Evolutionary conservation across 2,329 filamentous ascomycete species (phyloP), one percentile per base, ranked within the genome.

Genomic region (Ophiocordyceps unilateralis): DNA sequence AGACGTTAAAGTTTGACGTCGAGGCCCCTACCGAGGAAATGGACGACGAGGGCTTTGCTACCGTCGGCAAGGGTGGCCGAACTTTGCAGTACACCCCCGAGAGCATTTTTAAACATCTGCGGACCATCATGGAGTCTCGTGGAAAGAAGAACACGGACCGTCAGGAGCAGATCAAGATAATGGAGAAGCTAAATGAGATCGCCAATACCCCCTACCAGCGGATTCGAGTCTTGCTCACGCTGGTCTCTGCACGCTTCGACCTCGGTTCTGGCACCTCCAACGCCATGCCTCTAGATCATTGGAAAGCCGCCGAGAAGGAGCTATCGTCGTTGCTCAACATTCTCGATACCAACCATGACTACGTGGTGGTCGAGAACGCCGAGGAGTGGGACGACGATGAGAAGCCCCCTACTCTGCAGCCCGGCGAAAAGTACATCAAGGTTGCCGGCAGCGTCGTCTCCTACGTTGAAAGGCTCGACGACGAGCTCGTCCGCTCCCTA

Each of bases 301-400:
- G 91, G 93, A 95, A 95, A 70, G 70, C 82, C 34, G 89, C 91
- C 34, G 83, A 94, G 64, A 78, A 81, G 60, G 91, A 98, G 59
- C 79, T 96, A 48, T 74, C 75, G 14, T 72, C 72, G 40, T 74
- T 98, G 24, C 72, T 98, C 36, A 68, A 78, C 47, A 78, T 87
- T 17, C 78, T 98, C 36, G 85, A 93, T 61, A 64, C 73, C 47
- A 85, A 85, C 66, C 71, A 72, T 47, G 78, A 91, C 49, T 83
- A 89, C 58, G 71, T 96, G 42, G 85, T 98, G 40, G 71, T 91
- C 21, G 91, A 98, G 66, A 80, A 76, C 51, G 91, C 86, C 20
- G 91, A 98, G 60, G 91, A 98, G 65, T 96, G 91, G 91, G 91
- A 98, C 53, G 91, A 98, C 56, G 93, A 98, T 52, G 93, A 98